phyloP scores from a whole-genome alignment of 768 basidiomycete genomes.

The Xerocomellus amylosporus region DNA sequence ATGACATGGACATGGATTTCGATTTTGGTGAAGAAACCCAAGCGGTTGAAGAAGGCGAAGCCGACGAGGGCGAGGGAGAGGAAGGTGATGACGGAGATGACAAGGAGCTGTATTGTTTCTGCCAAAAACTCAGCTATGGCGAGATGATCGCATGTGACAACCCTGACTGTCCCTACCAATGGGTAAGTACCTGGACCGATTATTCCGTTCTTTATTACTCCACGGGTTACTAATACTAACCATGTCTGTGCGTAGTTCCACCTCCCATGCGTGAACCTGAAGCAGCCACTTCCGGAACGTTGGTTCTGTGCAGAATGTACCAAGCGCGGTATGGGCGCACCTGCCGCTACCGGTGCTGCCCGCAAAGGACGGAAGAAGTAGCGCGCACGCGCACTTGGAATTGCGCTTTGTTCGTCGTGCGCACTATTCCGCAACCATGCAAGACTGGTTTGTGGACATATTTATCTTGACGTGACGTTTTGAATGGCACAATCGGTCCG shows the following conservation, averaged over 20 bases:
- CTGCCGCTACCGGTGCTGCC: slow-evolving; percentile 22
- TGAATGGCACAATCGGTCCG: neutral
- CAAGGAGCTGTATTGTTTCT: slow-evolving; percentile 60
- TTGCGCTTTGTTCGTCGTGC: neutral
- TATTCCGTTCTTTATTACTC: neutral
- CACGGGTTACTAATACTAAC: slow-evolving; percentile 10
- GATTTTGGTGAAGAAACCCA: slow-evolving; percentile 34
- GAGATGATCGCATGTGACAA: slow-evolving; percentile 70
- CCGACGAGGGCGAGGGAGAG: slow-evolving; percentile 39
- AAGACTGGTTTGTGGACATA: neutral
- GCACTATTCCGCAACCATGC: neutral
- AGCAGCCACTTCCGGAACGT: slow-evolving; percentile 51
- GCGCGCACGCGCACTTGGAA: neutral
- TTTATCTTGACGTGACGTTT: neutral
- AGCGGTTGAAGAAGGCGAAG: slow-evolving; percentile 30
- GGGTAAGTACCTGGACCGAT: slow-evolving; percentile 43
- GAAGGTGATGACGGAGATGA: slow-evolving; percentile 55
- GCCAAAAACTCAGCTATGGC: slow-evolving; percentile 60
- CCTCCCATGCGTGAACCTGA: slow-evolving; percentile 56
- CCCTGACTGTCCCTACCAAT: slow-evolving; percentile 54
- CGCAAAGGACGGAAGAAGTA: slow-evolving; percentile 46
- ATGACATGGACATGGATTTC: slow-evolving; percentile 34
- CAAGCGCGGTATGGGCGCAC: slow-evolving; percentile 35
- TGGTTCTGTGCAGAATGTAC: slow-evolving; percentile 63
- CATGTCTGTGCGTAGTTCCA: slow-evolving; percentile 47